Base-by-base conservation (phyloP, 2,329 filamentous ascomycete species). In the Purpureocillium lavendulum region DNA sequence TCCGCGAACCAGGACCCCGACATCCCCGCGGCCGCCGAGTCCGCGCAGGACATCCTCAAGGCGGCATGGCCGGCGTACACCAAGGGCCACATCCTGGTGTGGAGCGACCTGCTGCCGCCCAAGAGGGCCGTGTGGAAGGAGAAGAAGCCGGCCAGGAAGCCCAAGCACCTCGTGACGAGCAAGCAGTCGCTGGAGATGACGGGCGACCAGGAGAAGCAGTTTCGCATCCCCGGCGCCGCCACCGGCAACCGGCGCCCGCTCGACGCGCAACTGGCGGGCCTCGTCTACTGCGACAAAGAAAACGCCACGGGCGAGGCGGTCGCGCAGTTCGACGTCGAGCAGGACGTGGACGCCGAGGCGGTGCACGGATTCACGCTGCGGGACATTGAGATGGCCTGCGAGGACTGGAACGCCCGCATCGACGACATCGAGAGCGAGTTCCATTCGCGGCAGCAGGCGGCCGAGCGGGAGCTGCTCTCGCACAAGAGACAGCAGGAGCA, bases 131-230 rank as follows among this genome's bases (percentile, higher is more conserved):
- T 80, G 40, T 90, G 85, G 61, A 73, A 84, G 45, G 82, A 84
- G 41, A 92, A 95, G 61, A 77, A 80, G 30, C 87, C 89, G 0
- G 48, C 71, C 1, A 94, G 88, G 60, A 81, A 80, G 31, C 86
- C 88, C 1, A 92, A 89, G 60, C 72, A 86, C 13, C 71, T 97
- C 4, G 75, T 88, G 5, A 87, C 88, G 0, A 89, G 84, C 15
- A 98, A 98, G 61, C 73, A 95, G 41, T 88, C 80, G 45, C 71
- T 98, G 12, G 92, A 98, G 45, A 68, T 97, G 28, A 84, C 86
- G 3, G 73, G 77, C 35, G 92, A 97, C 51, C 85, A 94, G 49
- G 87, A 94, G 59, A 87, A 88, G 50, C 71, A 75, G 18, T 98
- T 97, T 58, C 80, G 81, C 40, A 77, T 90, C n/a, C 72, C 78